A percentile compares a stretch with the other conserved stretches of the same genome.
These are phyloP conservation scores for Oxytropis ochrocephala DNA, from an alignment of 306 rosid species.

Conservation along the genomic window DNA sequence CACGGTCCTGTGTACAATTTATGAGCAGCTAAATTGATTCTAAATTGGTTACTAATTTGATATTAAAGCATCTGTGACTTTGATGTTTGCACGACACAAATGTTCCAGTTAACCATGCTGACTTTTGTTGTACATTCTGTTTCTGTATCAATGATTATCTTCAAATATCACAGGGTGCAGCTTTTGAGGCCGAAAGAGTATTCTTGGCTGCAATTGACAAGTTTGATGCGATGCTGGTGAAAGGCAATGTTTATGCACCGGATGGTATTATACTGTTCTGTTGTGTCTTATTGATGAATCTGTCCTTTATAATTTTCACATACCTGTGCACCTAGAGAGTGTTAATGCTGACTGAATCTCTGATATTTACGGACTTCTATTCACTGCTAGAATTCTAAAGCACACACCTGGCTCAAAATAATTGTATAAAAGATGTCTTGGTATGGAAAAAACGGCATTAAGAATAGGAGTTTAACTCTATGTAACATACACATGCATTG, in stretches of 20 bases:
- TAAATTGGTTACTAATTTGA: slow-evolving; percentile 15
- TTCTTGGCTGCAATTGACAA: slow-evolving; percentile 97
- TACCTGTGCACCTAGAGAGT: slow-evolving; percentile 11
- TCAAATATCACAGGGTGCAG: slow-evolving; percentile 58
- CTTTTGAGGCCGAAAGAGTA: slow-evolving; percentile 87
- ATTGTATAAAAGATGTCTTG: not conserved
- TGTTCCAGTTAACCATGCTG: slow-evolving; percentile 16
- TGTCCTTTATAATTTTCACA: not conserved
- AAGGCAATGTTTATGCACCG: slow-evolving; percentile 76
- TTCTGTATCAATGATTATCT: slow-evolving; percentile 18
- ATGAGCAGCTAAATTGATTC: slow-evolving; percentile 12
- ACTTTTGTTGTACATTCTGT: slow-evolving; percentile 2
- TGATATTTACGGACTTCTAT: not conserved
- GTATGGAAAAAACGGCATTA: not conserved
- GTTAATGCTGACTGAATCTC: not conserved
- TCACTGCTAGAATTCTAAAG: not conserved
- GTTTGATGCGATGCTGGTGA: slow-evolving; percentile 87
- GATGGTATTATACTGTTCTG: slow-evolving; percentile 49
- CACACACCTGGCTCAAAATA: not conserved
- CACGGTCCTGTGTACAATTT: not conserved
- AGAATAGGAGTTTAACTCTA: not conserved
- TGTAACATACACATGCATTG: not conserved
- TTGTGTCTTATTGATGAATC: slow-evolving; percentile 2
- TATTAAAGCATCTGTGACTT: slow-evolving; percentile 3
- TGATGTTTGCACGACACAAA: slow-evolving; percentile 14